Evolutionary conservation across 2,329 filamentous ascomycete species (phyloP).

Genomic region (Phaeomoniella chlamydospora): DNA sequence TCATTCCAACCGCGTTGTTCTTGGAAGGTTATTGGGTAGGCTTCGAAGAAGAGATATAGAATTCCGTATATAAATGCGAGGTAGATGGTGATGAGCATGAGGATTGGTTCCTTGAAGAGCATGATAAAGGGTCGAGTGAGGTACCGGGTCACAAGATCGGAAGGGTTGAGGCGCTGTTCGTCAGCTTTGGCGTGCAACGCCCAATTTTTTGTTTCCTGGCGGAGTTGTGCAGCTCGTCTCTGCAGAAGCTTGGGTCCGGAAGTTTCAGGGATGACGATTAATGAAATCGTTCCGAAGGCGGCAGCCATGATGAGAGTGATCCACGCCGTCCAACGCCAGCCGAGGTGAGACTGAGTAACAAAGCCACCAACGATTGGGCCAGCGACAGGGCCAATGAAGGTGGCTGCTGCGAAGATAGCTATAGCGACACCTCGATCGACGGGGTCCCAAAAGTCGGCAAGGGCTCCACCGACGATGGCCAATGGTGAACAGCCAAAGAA

Average conservation of each 20-base stretch:
- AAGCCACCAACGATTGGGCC: constrained; percentile 37
- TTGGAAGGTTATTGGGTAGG: constrained; percentile 24
- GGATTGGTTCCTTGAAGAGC: constrained; percentile 32
- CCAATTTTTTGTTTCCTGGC: constrained; percentile 32
- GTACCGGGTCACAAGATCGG: constrained; percentile 27
- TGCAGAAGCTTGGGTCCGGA: constrained; percentile 34
- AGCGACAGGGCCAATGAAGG: constrained; percentile 34
- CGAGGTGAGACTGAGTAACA: constrained; percentile 31
- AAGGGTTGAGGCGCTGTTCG: constrained; percentile 22
- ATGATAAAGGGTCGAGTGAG: constrained; percentile 30
- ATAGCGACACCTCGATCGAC: constrained; percentile 31
- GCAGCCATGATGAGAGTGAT: constrained; percentile 35
- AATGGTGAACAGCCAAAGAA: constrained; percentile 36
- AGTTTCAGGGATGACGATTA: constrained; percentile 36
- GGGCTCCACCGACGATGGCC: constrained; percentile 33
- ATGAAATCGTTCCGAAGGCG: constrained; percentile 25
- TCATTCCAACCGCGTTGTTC: constrained; percentile 21
- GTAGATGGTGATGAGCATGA: constrained; percentile 31
- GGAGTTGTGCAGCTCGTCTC: constrained; percentile 30
- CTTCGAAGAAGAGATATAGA: constrained; percentile 21
- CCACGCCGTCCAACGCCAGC: constrained; percentile 45
- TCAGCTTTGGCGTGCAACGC: constrained; percentile 30
- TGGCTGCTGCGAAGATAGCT: constrained; percentile 26
- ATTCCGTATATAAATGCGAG: constrained; percentile 21
- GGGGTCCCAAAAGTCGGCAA: constrained; percentile 35